Evolutionary conservation across 2,329 filamentous ascomycete species (phyloP).

Genomic region (Neonectria punicea): DNA sequence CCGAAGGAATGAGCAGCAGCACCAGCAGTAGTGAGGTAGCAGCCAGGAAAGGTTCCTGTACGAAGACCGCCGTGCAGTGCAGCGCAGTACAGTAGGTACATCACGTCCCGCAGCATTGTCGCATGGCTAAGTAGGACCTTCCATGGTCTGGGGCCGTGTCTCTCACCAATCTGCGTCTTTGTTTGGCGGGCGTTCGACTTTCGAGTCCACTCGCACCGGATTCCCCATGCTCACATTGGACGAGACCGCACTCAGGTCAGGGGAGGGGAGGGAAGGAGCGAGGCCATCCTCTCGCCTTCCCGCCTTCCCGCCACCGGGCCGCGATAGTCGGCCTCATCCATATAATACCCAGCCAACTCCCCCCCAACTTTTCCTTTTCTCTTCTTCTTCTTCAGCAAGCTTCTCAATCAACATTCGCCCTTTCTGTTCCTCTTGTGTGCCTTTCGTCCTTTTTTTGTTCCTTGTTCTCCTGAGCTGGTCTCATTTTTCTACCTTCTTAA

Average conservation of each 20-base stretch:
- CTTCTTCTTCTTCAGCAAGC: constrained; percentile 73
- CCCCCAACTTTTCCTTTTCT: constrained; percentile 47
- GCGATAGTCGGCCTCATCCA: constrained; percentile 32
- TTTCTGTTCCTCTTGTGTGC: constrained; percentile 57
- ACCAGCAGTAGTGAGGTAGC: neutral
- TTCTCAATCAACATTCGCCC: constrained; percentile 63
- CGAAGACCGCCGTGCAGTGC: constrained; percentile 14
- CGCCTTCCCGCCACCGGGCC: constrained; percentile 14
- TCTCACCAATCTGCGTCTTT: neutral
- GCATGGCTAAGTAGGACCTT: neutral
- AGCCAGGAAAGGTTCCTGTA: constrained; percentile 20
- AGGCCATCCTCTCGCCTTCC: neutral
- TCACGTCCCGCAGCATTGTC: neutral
- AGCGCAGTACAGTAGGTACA: constrained; percentile 3
- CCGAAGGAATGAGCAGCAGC: neutral
- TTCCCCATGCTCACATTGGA: neutral
- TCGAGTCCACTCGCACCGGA: constrained; percentile 1
- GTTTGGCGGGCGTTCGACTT: neutral
- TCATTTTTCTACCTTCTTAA: constrained; percentile 55
- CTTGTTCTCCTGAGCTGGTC: constrained; percentile 63
- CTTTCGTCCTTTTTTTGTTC: constrained; percentile 53
- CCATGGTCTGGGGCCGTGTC: neutral
- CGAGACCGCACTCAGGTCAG: neutral
- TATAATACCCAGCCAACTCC: constrained; percentile 50
- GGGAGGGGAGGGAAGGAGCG: neutral